phyloP scores from a whole-genome alignment of 2,329 filamentous ascomycete species.

The Incumbomyces lentus region DNA sequence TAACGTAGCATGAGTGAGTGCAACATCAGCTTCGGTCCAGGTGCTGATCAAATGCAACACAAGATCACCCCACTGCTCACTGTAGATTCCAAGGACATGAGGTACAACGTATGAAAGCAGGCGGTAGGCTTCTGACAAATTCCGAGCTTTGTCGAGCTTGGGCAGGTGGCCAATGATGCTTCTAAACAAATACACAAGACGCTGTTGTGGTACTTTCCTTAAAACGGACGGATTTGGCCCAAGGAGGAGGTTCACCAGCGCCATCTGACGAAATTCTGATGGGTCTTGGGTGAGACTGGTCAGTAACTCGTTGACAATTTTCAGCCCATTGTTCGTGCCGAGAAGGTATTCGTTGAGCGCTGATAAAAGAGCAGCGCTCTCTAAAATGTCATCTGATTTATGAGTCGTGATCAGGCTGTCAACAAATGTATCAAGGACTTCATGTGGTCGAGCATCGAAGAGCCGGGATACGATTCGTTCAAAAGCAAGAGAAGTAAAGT shows the following conservation, averaged over 20 bases:
- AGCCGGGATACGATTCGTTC: constrained; percentile 29
- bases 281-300: constrained; percentile 42
- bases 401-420: constrained; percentile 17
- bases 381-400: constrained; percentile 34
- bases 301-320: constrained; percentile 50
- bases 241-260: constrained; percentile 46
- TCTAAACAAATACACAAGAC: constrained; percentile 72
- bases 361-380: constrained; percentile 38
- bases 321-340: constrained; percentile 37
- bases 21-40: constrained; percentile 48
- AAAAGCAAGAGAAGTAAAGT: constrained; percentile 32
- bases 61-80: constrained; percentile 68
- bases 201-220: constrained; percentile 44
- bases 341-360: constrained; percentile 41
- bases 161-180: constrained; percentile 63
- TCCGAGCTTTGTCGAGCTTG: constrained; percentile 34
- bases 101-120: constrained; percentile 52
- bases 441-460: constrained; percentile 19
- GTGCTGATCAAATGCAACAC: constrained; percentile 49
- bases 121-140: constrained; percentile 32
- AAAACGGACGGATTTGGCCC: constrained; percentile 38
- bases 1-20: constrained; percentile 61
- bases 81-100: constrained; percentile 70
- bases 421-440: constrained; percentile 23
- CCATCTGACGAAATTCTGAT: constrained; percentile 23